These are phyloP conservation scores for Pseudomonodictys pantanalensis DNA, from an alignment of 495 filamentous ascomycete genomes.

Conservation along the genomic window DNA sequence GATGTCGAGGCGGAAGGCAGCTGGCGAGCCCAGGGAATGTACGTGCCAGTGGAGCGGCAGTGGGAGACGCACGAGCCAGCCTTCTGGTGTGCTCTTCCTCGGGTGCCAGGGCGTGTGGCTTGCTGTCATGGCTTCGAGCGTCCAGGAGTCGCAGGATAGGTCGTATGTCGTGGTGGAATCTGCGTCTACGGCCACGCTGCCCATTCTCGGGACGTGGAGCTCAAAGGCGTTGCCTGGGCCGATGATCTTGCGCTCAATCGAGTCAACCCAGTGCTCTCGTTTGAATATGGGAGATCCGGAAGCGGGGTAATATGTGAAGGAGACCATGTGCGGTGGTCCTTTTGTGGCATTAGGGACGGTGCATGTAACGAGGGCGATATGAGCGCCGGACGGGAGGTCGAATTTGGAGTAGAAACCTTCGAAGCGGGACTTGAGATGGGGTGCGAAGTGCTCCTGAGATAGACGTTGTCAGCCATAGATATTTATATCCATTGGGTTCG, in stretches of 20 bases:
- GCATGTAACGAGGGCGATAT: conserved; percentile 41
- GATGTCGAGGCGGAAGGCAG: conserved; percentile 38
- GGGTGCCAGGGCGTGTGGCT: conserved; percentile 41
- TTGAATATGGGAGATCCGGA: conserved; percentile 35
- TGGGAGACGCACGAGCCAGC: conserved; percentile 40
- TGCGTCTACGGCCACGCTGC: conserved; percentile 27
- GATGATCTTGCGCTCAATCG: conserved; percentile 29
- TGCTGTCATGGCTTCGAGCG: conserved; percentile 38
- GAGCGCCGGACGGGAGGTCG: conserved; percentile 40
- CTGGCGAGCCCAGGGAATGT: conserved; percentile 41
- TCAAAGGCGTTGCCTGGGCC: conserved; percentile 33
- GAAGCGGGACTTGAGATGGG: conserved; percentile 43
- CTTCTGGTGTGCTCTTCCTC: conserved; percentile 36
- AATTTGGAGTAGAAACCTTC: conserved; percentile 52
- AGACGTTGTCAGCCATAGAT: too few species aligned
- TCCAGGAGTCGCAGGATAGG: conserved; percentile 33
- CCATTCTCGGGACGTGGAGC: conserved; percentile 36
- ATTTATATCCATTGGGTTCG: too few species aligned
- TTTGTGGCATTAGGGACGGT: conserved; percentile 37
- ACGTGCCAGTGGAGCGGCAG: conserved; percentile 53
- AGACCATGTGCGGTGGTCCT: conserved; percentile 43
- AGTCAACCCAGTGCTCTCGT: conserved; percentile 36
- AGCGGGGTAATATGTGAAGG: conserved; percentile 46
- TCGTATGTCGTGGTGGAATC: conserved; percentile 36
- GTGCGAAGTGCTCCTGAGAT: conserved; percentile 41